Evolutionary conservation across 495 filamentous ascomycete species (phyloP).

Genomic region (Neurospora africana): DNA sequence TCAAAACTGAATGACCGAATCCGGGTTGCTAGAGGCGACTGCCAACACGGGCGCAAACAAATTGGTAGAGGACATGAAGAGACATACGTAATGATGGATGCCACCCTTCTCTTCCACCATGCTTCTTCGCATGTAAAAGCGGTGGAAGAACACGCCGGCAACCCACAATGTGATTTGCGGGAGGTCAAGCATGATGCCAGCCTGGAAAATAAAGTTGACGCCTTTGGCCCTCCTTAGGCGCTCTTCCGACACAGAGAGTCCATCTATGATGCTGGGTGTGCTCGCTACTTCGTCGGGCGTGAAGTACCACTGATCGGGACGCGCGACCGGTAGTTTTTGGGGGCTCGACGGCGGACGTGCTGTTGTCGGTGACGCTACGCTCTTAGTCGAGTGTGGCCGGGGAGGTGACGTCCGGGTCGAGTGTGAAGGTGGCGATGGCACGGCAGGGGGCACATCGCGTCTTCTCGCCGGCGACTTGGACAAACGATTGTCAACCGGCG

Average conservation of each 20-base stretch:
- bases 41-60: not conserved
- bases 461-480: constrained; percentile 36
- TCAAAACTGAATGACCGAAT: not conserved
- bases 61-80: not conserved
- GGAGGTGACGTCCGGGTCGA: constrained; percentile 42
- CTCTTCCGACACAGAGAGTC: constrained; percentile 65
- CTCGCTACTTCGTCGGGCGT: constrained; percentile 68
- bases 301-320: constrained; percentile 74
- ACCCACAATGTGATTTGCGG: constrained; percentile 86
- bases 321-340: constrained; percentile 17
- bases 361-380: constrained; percentile 25
- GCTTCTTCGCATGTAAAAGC: constrained; percentile 83
- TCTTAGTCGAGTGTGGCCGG: constrained; percentile 30
- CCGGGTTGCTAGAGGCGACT: not conserved
- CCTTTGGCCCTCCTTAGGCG: constrained; percentile 73
- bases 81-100: constrained; percentile 73
- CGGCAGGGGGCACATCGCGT: constrained; percentile 42
- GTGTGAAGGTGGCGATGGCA: constrained; percentile 40
- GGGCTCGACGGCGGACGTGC: constrained; percentile 19
- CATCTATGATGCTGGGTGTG: constrained; percentile 77
- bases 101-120: constrained; percentile 60
- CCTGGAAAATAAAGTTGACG: constrained; percentile 90
- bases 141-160: constrained; percentile 87
- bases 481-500: constrained; percentile 21
- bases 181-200: constrained; percentile 84